Evolutionary conservation across 139 green algal species (phyloP).

Genomic region (Micromonas commoda): DNA sequence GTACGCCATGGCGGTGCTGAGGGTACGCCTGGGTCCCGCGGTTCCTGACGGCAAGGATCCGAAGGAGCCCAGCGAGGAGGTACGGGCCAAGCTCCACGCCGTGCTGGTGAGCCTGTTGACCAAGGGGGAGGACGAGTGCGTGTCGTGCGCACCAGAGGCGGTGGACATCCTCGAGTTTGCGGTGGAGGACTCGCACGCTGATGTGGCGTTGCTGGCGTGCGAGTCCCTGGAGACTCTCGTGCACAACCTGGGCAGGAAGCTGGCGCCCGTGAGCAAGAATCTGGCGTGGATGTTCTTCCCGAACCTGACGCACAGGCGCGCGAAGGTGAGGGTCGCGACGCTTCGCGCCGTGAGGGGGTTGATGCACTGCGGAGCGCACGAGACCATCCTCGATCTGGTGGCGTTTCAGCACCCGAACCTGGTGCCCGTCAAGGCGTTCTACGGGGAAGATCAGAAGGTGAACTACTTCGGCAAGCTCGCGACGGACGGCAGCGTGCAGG

Average conservation of each 20-base stretch:
- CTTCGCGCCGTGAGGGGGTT: neutral
- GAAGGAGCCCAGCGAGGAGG: neutral
- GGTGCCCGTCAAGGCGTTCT: slow-evolving; percentile 61
- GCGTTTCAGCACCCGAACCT: slow-evolving; percentile 62
- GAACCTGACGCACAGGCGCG: neutral
- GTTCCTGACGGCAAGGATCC: neutral
- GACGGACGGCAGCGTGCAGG: slow-evolving; percentile 46
- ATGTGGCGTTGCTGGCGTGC: neutral
- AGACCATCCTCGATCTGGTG: slow-evolving; percentile 70
- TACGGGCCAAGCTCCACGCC: neutral
- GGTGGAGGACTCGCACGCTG: neutral
- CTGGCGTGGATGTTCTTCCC: neutral
- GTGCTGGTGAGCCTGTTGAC: neutral
- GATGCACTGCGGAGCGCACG: slow-evolving; percentile 36
- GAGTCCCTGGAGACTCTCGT: neutral
- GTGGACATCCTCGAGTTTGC: neutral
- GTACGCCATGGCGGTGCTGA: neutral
- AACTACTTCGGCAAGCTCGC: slow-evolving; percentile 68
- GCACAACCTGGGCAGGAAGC: neutral
- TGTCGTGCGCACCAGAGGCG: neutral
- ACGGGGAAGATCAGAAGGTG: slow-evolving; percentile 59
- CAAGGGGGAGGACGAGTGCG: neutral
- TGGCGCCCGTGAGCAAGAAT: neutral
- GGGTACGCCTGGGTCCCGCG: neutral
- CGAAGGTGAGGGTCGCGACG: neutral